Conservation (phyloP, 2,329 filamentous ascomycete species). For the Colletotrichum sojae region DNA sequence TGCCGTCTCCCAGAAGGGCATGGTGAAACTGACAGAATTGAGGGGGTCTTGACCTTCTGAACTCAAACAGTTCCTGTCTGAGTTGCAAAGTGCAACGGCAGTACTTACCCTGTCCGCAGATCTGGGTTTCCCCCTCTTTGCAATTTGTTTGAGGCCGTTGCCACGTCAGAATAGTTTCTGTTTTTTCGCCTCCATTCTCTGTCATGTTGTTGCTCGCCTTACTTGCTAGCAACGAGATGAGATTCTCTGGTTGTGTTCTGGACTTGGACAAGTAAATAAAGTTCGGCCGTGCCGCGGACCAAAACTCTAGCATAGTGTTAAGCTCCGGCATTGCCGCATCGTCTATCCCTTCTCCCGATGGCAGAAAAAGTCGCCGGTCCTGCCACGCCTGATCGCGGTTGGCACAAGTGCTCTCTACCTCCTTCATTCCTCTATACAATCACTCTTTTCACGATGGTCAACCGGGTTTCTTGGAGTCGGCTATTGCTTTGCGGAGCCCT, state of each 20-base stretch:
- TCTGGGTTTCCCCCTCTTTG: neutral
- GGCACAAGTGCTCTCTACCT: neutral
- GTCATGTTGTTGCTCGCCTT: too few species aligned
- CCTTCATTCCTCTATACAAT: neutral
- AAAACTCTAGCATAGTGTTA: neutral
- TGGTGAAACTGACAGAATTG: too few species aligned
- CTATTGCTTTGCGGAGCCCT: neutral
- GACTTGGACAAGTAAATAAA: neutral
- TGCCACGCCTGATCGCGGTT: neutral
- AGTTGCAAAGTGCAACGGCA: neutral
- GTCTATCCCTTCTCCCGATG: neutral
- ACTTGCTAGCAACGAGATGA: too few species aligned
- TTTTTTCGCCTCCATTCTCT: too few species aligned
- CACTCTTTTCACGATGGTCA: neutral
- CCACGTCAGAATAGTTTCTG: neutral
- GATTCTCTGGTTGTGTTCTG: too few species aligned
- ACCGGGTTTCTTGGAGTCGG: neutral
- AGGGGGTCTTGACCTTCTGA: too few species aligned
- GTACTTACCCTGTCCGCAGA: neutral
- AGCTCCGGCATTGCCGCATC: neutral
- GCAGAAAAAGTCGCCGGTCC: too few species aligned
- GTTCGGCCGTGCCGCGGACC: neutral
- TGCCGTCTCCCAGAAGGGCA: too few species aligned
- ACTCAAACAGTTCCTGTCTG: too few species aligned
- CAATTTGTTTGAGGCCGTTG: neutral